Base-by-base conservation (phyloP, 305 asterid species). In the Ilex paraguariensis region DNA sequence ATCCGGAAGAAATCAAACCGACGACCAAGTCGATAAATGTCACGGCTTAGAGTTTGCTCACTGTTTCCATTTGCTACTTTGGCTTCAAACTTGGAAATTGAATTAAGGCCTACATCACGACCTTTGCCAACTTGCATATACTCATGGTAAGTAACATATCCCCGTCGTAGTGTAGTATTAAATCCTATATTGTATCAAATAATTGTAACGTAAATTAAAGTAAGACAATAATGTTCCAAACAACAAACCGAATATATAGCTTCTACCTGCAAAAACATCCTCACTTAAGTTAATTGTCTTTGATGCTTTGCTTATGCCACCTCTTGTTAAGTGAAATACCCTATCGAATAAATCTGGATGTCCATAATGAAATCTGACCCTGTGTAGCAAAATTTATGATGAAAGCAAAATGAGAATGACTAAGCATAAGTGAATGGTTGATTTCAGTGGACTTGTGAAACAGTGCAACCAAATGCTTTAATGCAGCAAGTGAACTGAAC, bases 101-200 rank as follows among this genome's bases (percentile, higher is more conserved):
- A 95, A 74, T 93, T 93, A 15, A 93, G 88, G 58, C 99, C 97
- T 60, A 93, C 97, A 45, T 93, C 99, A 45, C 99, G 97, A 52
- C 99, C 99, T 77, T 93, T 93, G 55, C 99, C 99, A 62, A 93
- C 97, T 84, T 93, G 97, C 79, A 93, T 84, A 78, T 90, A 90
- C 78, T 93, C 97, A 52, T 79, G 95, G 65, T 86, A 81, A 13
- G 95, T 84, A 65, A 93, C 85, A 55, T 65, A 76, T 14, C 99
- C 99, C 17, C 90, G 75, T 12, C 99, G 75, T 63, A 93, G 75
- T 40, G 95, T 93, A 17, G 96, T 83, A 68, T 87, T 93, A 64
- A 74, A 93, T 67, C 97, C 99, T 93, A 65, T 16, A 68, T 36
- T 36, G 48, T 15, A 76, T 42, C 17, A 21, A 56, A 56, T 70